Conservation (phyloP, 2,329 filamentous ascomycete genomes). For the Verticillium dahliae region DNA sequence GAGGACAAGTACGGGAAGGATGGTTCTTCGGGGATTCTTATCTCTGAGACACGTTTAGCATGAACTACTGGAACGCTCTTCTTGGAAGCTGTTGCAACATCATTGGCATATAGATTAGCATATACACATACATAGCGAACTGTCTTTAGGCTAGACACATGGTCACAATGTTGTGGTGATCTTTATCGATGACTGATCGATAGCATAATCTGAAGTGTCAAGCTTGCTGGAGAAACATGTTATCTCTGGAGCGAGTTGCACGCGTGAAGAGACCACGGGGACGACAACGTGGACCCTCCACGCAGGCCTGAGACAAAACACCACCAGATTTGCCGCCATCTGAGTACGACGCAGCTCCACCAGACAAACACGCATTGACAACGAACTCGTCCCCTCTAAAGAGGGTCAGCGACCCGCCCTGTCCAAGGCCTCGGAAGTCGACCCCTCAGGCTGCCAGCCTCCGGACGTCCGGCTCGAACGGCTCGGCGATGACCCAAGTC, state of each 20-base stretch:
- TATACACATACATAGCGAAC: neutral
- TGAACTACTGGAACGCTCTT: neutral
- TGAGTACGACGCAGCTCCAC: neutral
- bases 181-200: neutral
- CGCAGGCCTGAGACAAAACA: neutral
- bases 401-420: neutral
- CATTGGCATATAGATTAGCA: neutral
- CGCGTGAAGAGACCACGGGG: too few relatives aligned
- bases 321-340: neutral
- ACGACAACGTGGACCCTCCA: too few relatives aligned
- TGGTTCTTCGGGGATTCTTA: neutral
- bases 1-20: neutral
- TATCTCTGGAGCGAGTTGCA: too few relatives aligned
- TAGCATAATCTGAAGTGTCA: too few relatives aligned
- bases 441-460: neutral
- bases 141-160: neutral
- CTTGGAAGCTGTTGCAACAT: neutral
- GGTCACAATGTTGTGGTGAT: too few relatives aligned
- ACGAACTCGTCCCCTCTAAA: neutral
- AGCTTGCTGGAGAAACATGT: too few relatives aligned
- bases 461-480: neutral
- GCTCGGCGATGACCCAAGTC: neutral
- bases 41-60: neutral
- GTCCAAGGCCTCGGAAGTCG: neutral
- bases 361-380: neutral